Conservation (phyloP, 345 rosid species). For the Mercurialis annua region DNA sequence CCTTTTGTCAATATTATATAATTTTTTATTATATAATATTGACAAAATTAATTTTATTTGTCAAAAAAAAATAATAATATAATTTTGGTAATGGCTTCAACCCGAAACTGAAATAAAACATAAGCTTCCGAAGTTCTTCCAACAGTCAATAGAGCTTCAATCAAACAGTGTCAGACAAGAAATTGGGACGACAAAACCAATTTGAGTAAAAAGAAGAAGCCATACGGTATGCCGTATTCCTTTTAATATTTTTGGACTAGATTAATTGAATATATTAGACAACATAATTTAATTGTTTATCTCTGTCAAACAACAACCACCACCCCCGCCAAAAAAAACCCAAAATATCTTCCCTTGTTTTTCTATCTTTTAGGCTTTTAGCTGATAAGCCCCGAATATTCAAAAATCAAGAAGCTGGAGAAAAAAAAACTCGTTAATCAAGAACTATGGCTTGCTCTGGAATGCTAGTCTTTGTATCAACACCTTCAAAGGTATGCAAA, state of each 20-base stretch:
- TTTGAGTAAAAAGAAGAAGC: too few species aligned
- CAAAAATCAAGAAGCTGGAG: background rate
- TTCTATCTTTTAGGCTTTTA: background rate
- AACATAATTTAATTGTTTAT: background rate
- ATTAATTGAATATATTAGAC: too few species aligned
- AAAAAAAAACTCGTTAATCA: background rate
- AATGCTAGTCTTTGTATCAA: slow-evolving; percentile 18
- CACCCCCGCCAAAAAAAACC: slow-evolving; percentile 10
- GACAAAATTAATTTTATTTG: too few species aligned
- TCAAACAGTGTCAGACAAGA: slow-evolving; percentile 38
- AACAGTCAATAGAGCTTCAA: slow-evolving; percentile 40
- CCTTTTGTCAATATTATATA: too few species aligned
- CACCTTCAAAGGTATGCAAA: slow-evolving; percentile 28
- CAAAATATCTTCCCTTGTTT: background rate
- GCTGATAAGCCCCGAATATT: background rate
- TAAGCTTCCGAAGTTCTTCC: slow-evolving; percentile 68
- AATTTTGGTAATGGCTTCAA: slow-evolving; percentile 32
- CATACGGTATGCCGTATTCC: too few species aligned
- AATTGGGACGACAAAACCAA: slow-evolving; percentile 39
- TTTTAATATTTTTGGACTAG: too few species aligned
- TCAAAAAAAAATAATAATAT: too few species aligned
- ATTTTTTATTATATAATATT: too few species aligned
- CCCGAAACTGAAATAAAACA: slow-evolving; percentile 45
- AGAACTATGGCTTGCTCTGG: slow-evolving; percentile 31
- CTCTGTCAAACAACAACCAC: background rate